Base-by-base conservation (phyloP, 257 asterid species). In the Solanum chiquidenum region DNA sequence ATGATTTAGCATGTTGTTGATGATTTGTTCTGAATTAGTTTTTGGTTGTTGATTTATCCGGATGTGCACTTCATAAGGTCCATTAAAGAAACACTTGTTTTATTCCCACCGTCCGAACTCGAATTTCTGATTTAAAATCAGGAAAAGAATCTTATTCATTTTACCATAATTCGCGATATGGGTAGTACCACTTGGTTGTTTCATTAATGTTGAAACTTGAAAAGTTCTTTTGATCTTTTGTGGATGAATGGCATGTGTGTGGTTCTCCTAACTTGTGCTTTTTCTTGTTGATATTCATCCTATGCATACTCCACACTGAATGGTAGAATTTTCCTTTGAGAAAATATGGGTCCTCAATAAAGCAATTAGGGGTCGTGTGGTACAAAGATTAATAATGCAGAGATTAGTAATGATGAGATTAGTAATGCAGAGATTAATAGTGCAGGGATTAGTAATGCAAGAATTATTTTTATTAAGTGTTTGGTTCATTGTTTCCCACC, bases 51-150 rank as follows among this genome's bases (percentile, higher is more conserved):
- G 3, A 29, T 29, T 66, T 29, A 31, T 7, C 1, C 0, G 25
- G 23, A 33, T 72, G 7, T 1, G 25, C 0, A 23, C 25, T 34
- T 33, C 6, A 18, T 72, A 18, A 72, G 25, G 14, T 13, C 2
- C 14, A 72, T 72, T 72, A 34, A 33, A 34, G 27, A 29, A 34
- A 34, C 23, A 73, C 23, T 34, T 2, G 12, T 21, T 74, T 73
- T 2, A 74, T 35, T 74, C 12, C 4, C 31, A 74, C 1, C 1
- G 0, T 8, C 3, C 5, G 0, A 74, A 35, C 5, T 35, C 20
- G 0, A 9, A 20, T 0, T 20, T 35, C 1, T 21, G 0, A 21
- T 74, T 5, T 9, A 20, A 1, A 1, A 2, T 4, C 27, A 3
- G 11, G 12, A 21, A 35, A 73, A 12, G 9, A 20, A 35, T 73